Base-by-base conservation (phyloP, 352 stramenopile species). In the Phytophthora colocasiae region DNA sequence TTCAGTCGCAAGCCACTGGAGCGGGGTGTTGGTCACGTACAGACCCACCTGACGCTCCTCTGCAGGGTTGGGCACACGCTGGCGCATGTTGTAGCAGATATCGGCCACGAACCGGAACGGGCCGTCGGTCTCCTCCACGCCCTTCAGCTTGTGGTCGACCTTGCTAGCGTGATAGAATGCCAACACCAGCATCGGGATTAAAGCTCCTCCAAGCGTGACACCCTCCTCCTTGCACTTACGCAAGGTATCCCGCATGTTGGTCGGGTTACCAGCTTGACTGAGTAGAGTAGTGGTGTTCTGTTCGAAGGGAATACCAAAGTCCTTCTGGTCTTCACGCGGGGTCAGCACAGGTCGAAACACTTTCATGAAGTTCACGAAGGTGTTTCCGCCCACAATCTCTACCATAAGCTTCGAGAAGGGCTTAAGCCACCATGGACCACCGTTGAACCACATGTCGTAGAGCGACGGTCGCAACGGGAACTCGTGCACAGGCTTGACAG, bases 1-100 rank as follows among this genome's bases (percentile, higher is more conserved):
- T 22, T 88, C 62, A 29, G 71, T 77, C 6, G 64, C 69, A 2
- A 81, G 75, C 52, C 74, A 87, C 22, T 75, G 70, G 2, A 91
- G 66, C 15, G 74, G 77, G 1, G 66, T 63, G 4, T 73, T 69
- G 2, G 72, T 79, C 53, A 78, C 73, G 63, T 89, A 91, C 31
- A 84, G 51, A 15, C 83, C 83, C 12, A 91, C 75, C 10, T 77
- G 63, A 2, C 71, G 62, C 22, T 85, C 71, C 12, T 58, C 4
- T 0, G 56, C 62, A 14, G 57, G 56, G 2, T 64, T 39, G 0
- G 51, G 44, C 15, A 84, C 61, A 6, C 66, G 54, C 3, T 69
- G 48, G 15, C 82, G 82, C 74, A 89, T 78, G 39, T 91, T 77
- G 51, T 77, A 87, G 27, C 58, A 73, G 14, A 87, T 66, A 34